Evolutionary conservation across 1,284 basidiomycete genomes (phyloP).

Genomic region (Sparassis latifolia): DNA sequence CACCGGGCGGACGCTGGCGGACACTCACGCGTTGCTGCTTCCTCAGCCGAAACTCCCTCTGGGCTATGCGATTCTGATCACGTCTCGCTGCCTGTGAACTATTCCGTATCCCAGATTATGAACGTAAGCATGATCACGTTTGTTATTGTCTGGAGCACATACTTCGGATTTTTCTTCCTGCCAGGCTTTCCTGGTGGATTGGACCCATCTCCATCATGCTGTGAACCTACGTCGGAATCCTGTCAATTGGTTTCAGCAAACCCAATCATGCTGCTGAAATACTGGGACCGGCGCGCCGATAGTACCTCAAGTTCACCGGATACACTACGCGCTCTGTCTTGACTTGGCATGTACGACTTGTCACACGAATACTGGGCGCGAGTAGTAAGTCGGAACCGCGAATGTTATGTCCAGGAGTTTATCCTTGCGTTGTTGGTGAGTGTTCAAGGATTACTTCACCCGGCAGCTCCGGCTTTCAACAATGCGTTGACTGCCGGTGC

Average conservation of each 20-base stretch:
- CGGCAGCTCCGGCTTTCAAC: too few species aligned
- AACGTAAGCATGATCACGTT: constrained; percentile 29
- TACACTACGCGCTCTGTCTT: constrained; percentile 48
- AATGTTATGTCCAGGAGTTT: too few species aligned
- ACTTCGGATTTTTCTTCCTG: constrained; percentile 84
- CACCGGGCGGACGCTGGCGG: constrained; percentile 3
- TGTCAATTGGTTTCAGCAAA: constrained; percentile 16
- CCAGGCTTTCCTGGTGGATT: constrained; percentile 55
- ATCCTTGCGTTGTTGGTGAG: too few species aligned
- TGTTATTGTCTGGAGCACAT: constrained; percentile 21
- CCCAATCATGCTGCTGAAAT: neutral
- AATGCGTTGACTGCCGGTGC: too few species aligned
- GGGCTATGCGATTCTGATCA: constrained; percentile 90
- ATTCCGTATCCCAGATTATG: constrained; percentile 6
- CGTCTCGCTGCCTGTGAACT: constrained; percentile 81
- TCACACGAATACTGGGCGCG: too few species aligned
- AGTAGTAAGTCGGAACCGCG: too few species aligned
- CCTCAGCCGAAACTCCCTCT: constrained; percentile 84
- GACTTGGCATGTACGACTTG: constrained; percentile 11
- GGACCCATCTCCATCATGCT: constrained; percentile 26
- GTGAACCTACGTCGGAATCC: constrained; percentile 62
- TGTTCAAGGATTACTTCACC: too few species aligned
- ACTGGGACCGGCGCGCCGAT: constrained; percentile 1
- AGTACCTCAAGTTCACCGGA: constrained; percentile 51
- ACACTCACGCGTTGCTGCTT: constrained; percentile 74